Percentiles rank a stretch among this genome's conserved stretches.
phyloP scores from a whole-genome alignment of 129 eudicot species.

The Helichrysum umbraculigerum region DNA sequence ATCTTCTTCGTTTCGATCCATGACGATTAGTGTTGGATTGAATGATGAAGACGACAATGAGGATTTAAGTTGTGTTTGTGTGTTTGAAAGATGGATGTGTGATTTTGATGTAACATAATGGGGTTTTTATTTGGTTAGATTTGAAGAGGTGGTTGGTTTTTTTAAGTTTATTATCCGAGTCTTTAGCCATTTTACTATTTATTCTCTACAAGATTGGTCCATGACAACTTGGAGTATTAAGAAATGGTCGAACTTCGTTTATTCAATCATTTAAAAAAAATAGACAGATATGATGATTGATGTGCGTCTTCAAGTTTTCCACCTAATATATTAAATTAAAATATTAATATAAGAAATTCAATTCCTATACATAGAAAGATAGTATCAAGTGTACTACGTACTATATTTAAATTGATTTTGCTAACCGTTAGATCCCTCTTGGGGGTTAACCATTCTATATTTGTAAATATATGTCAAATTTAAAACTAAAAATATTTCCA shows the following conservation, averaged over 20 bases:
- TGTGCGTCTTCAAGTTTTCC: neutral
- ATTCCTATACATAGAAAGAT: neutral
- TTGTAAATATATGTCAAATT: too few species aligned
- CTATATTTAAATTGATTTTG: too few species aligned
- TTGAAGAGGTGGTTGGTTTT: too few species aligned
- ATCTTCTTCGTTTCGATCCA: slow-evolving; percentile 34
- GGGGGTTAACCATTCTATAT: too few species aligned
- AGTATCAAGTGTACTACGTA: too few species aligned
- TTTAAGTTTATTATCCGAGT: too few species aligned
- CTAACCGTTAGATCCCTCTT: too few species aligned
- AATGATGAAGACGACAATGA: neutral
- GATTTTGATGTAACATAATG: neutral
- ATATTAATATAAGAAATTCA: too few species aligned
- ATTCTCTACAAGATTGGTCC: neutral
- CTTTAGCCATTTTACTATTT: too few species aligned
- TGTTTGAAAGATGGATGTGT: neutral
- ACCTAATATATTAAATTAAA: neutral
- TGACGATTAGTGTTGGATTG: slow-evolving; percentile 5
- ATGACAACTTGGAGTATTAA: neutral
- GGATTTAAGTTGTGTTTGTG: neutral
- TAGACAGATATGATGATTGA: neutral
- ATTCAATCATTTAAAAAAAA: too few species aligned
- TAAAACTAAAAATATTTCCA: too few species aligned
- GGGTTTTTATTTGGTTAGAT: neutral
- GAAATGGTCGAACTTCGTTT: neutral